phyloP scores from a whole-genome alignment of 768 basidiomycete genomes.

The Termitomyces sp. region DNA sequence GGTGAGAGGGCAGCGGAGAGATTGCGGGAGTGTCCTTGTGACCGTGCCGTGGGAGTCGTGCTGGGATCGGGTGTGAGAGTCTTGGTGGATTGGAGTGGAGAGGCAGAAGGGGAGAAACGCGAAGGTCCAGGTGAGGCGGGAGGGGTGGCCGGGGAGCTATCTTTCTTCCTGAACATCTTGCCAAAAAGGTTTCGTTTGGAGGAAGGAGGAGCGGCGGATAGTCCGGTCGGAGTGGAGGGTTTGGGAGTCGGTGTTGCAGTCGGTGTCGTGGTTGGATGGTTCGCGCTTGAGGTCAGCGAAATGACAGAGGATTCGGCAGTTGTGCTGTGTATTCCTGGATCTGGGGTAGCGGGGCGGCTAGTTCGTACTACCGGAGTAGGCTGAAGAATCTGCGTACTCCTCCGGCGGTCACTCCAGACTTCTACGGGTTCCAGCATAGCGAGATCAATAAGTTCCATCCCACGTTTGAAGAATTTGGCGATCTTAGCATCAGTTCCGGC shows the following conservation, averaged over 20 bases:
- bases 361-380: conserved; percentile 12
- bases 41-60: conserved; percentile 10
- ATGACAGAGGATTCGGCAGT: conserved; percentile 17
- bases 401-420: conserved; percentile 48
- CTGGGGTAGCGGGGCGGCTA: conserved; percentile 22
- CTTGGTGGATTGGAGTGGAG: conserved; percentile 8
- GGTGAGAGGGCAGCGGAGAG: conserved; percentile 11
- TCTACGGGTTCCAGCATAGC: conserved; percentile 81
- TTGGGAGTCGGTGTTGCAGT: conserved; percentile 2
- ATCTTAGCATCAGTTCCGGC: conserved; percentile 88
- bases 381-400: conserved; percentile 3
- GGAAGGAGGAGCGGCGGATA: conserved; percentile 1
- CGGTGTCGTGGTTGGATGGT: conserved; percentile 11
- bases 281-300: conserved; percentile 9
- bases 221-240: background rate
- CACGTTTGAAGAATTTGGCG: conserved; percentile 69
- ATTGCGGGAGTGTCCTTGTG: conserved; percentile 14
- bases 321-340: conserved; percentile 8
- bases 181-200: conserved; percentile 62
- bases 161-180: conserved; percentile 63
- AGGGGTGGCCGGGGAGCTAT: conserved; percentile 10
- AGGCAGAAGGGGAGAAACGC: conserved; percentile 13
- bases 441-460: conserved; percentile 75
- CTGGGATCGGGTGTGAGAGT: conserved; percentile 6
- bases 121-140: conserved; percentile 26